These are phyloP conservation scores for Sclerotinia glacialis DNA, from an alignment of 2,329 filamentous ascomycete genomes.

Conservation along the genomic window DNA sequence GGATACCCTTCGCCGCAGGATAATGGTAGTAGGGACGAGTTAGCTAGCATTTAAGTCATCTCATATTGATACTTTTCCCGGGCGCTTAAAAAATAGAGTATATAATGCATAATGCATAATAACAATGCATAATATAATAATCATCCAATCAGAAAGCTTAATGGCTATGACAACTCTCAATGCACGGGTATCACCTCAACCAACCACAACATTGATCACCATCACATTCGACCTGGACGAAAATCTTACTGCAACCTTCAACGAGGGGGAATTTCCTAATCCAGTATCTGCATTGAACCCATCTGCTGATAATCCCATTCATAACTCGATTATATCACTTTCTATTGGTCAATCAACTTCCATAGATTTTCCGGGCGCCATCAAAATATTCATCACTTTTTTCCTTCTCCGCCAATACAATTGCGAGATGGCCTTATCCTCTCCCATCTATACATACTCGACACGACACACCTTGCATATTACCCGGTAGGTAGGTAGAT, in stretches of 20 bases:
- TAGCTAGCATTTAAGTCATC: too few species aligned
- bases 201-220: slow-evolving; percentile 11
- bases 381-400: slow-evolving; percentile 3
- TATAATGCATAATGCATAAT: too few species aligned
- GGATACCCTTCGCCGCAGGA: background rate
- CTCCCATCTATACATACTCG: background rate
- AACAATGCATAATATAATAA: background rate
- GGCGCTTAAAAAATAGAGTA: slow-evolving; percentile 12
- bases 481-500: background rate
- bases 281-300: background rate
- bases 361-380: slow-evolving; percentile 12
- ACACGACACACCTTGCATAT: background rate
- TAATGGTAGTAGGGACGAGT: too few species aligned
- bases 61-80: too few species aligned
- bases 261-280: background rate
- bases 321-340: background rate
- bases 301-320: background rate
- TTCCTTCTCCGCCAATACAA: background rate
- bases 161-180: too few species aligned
- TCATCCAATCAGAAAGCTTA: background rate
- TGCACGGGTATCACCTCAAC: background rate
- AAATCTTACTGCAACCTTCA: background rate
- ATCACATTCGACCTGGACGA: background rate
- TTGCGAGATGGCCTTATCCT: background rate
- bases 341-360: slow-evolving; percentile 17